phyloP scores from a whole-genome alignment of 176 grass and related monocot genomes.

The Sorghum bicolor region Sorghum_bicolor_NCBIv3 NC_012870.2:16884501-16885000 shows the following conservation, averaged over 20 bases:
- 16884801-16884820: neutral
- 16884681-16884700: slow-evolving; percentile 52
- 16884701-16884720: neutral
- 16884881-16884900: neutral
- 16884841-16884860: too few species aligned
- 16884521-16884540: slow-evolving; percentile 50
- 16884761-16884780: neutral
- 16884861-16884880: neutral
- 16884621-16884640: slow-evolving; percentile 45
- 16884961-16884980: too few species aligned
- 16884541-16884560: slow-evolving; percentile 54
- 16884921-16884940: neutral
- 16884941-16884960: too few species aligned
- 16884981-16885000: too few species aligned
- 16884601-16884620: slow-evolving; percentile 45
- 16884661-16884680: slow-evolving; percentile 60
- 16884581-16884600: slow-evolving; percentile 52
- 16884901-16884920: neutral
- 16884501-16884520: slow-evolving; percentile 51
- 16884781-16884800: neutral
- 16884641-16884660: slow-evolving; percentile 45
- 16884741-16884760: neutral
- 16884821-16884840: neutral
- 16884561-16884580: slow-evolving; percentile 44
- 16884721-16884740: neutral